Evolutionary conservation across 2,329 filamentous ascomycete genomes (phyloP), one percentile per base, ranked within the genome.

Genomic region (Exophiala bonariae): DNA sequence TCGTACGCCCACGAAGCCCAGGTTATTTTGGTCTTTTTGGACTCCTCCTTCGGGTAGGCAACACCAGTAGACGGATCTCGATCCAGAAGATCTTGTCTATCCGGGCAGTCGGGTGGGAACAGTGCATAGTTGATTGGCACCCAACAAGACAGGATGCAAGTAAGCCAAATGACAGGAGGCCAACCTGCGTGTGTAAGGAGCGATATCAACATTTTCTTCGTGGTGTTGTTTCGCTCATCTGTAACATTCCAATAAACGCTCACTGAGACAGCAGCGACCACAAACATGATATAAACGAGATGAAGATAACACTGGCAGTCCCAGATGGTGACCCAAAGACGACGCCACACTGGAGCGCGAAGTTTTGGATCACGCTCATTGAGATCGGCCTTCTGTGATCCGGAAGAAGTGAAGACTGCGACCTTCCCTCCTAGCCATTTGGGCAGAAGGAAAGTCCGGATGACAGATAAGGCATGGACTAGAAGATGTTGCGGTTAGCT

Each of bases 141-240:
- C 73, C 74, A 78, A 19, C 75, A 63, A 1, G 73, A 73, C 52
- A 65, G 68, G 64, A 70, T 69, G 39, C 73, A 69, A 58, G 74
- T 73, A 37, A 79, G 48, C 63, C 77, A 80, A 2, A 76, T 74
- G 37, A 79, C 55, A 2, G 79, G 79, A 7, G 78, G 78, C 79
- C 79, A 82, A 61, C 74, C 75, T n/a, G 75, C 77, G 57, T 80
- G 77, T 1, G 77, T 79, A 22, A 82, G 55, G 1, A 82, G 66
- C 56, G 69, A 71, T 37, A 74, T 57, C 11, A 78, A 64, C n/a
- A 70, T 59, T 9, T 67, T 62, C 44, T 62, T 62, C 7, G 61
- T 26, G 3, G 41, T 50, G 32, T 38, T 59, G 5, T 61, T 59
- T 13, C 64, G 13, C 18, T 55, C 19, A 66, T 61, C n/a, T 62